Percentiles rank a stretch among this genome's conserved stretches.
phyloP scores from a whole-genome alignment of 1,139 yeast species.

The Diutina sp. region DNA sequence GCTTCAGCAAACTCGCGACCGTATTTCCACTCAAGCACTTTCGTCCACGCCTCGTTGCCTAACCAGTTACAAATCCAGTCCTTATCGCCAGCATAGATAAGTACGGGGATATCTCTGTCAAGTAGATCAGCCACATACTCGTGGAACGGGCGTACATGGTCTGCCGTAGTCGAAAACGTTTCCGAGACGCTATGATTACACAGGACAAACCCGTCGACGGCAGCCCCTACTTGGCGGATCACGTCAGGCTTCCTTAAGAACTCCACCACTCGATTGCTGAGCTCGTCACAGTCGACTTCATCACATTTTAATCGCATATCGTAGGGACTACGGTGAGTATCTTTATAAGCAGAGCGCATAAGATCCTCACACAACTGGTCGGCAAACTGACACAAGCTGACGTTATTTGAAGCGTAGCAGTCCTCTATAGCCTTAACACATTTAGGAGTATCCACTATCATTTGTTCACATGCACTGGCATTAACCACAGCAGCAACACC shows the following conservation, averaged over 20 bases:
- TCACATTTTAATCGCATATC: slow-evolving; percentile 89
- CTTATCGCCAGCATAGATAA: slow-evolving; percentile 77
- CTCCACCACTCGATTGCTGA: slow-evolving; percentile 6
- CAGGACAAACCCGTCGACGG: slow-evolving; percentile 68
- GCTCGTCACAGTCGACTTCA: slow-evolving; percentile 50
- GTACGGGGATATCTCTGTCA: slow-evolving; percentile 50
- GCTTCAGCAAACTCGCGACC: slow-evolving; percentile 31
- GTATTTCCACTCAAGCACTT: slow-evolving; percentile 55
- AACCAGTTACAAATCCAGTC: slow-evolving; percentile 83
- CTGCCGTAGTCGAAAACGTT: slow-evolving; percentile 77
- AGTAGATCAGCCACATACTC: slow-evolving; percentile 50
- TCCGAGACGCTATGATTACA: slow-evolving; percentile 80
- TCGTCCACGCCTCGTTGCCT: slow-evolving; percentile 74
- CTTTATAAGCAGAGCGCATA: slow-evolving; percentile 75
- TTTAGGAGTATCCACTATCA: slow-evolving; percentile 65
- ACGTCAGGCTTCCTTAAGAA: slow-evolving; percentile 60
- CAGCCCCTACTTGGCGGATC: slow-evolving; percentile 81
- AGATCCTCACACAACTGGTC: slow-evolving; percentile 82
- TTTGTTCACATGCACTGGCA: slow-evolving; percentile 67
- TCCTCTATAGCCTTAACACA: slow-evolving; percentile 69
- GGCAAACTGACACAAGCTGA: slow-evolving; percentile 94
- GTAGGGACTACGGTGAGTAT: slow-evolving; percentile 86
- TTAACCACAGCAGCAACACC: slow-evolving; percentile 74
- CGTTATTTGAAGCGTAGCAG: slow-evolving; percentile 72
- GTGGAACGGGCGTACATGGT: slow-evolving; percentile 83